Base-by-base conservation (phyloP, 129 eudicot species). In the Kitagawia praeruptora region DNA sequence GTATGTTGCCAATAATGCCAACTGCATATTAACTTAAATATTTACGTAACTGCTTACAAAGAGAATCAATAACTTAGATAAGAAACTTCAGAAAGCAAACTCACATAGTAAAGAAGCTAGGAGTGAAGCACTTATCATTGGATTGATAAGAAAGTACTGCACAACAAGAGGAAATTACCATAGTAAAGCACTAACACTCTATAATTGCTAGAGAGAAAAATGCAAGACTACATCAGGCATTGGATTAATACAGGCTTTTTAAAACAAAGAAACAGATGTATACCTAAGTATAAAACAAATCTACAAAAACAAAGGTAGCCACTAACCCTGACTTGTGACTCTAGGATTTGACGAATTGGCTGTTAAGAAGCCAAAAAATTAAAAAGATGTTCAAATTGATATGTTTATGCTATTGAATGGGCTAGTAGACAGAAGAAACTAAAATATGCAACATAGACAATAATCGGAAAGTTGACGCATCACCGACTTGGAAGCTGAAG, bases 1-100 rank as follows among this genome's bases (percentile, higher is more conserved):
- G 69, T 92, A 90, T 64, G 93, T 92, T 69, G 96, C 97, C 90
- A 95, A 77, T 76, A 92, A 71, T 42, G 98, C 98, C 88, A 95
- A 87, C 98, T 95, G 88, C 89, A 83, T 79, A 83, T 53, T 38
- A 79, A 75, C 77, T 82, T 83, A 44, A 23, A 74, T 53, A 75
- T 37, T 84, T 81, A 83, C 66, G 75, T 13, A 47, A 74, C 61
- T 46, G 27, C 61, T 27, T 74, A 5, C 34, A 46, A 74, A 45
- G 37, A 46, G 15, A 23, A 18, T 31, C 41, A 5, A 2, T 23
- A 19, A 72, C 76, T 11, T 15, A 2, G 42, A 38, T 40, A 7
- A 70, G 16, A 12, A 15, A 39, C 27, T 70, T 16, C 31, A 70
- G 5, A 70, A 15, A 8, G 27, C 48, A 70, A 34, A 39, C 9